Evolutionary conservation across 1,139 yeast genomes (phyloP).

Genomic region (Entelexis paramagnoliae): DNA sequence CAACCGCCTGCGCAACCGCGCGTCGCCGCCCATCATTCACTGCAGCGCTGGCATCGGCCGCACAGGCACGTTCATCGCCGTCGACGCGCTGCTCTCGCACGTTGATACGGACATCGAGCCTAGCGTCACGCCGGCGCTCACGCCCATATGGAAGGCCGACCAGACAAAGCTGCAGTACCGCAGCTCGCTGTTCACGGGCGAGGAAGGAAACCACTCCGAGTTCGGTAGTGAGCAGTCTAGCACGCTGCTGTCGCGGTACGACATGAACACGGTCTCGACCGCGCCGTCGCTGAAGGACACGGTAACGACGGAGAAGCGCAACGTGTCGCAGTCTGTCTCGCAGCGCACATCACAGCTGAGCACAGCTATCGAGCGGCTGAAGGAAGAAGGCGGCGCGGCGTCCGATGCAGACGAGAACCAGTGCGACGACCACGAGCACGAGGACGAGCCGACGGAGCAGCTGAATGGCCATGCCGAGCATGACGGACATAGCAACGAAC

Average conservation of each 20-base stretch:
- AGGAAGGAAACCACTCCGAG: conserved; percentile 9
- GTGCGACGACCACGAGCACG: no score
- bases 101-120: conserved; percentile 22
- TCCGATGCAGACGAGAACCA: no score
- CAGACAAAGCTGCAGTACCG: conserved; percentile 16
- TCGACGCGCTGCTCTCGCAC: conserved; percentile 36
- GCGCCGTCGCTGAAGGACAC: conserved; percentile 4
- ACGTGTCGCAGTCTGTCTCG: conserved; percentile 2
- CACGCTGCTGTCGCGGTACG: conserved; percentile 19
- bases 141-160: conserved; percentile 22
- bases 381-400: not conserved
- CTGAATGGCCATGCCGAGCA: no score
- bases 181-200: conserved; percentile 21
- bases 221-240: conserved; percentile 7
- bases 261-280: conserved; percentile 6
- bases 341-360: not conserved
- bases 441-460: no score
- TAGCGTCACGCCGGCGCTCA: conserved; percentile 14
- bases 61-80: conserved; percentile 65
- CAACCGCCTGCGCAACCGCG: conserved; percentile 25
- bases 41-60: conserved; percentile 85
- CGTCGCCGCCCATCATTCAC: conserved; percentile 46
- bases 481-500: no score
- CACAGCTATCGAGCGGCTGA: not conserved
- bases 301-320: not conserved